phyloP scores from a whole-genome alignment of 352 stramenopile genomes.

The Porosira glacialis region DNA sequence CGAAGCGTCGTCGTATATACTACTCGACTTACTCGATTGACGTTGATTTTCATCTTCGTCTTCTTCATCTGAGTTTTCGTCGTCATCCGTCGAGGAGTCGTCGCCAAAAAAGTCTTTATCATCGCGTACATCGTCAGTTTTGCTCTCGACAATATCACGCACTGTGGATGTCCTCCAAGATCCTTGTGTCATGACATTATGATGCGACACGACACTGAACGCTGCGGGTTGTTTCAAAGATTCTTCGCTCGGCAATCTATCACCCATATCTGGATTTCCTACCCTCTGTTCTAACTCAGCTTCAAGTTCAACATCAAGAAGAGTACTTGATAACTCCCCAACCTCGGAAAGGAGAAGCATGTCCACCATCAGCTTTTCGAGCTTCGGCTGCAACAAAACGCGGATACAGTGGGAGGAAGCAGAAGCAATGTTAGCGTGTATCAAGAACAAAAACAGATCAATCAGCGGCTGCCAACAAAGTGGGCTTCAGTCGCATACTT shows the following conservation, averaged over 20 bases:
- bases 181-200: conserved; percentile 15
- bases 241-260: conserved; percentile 3
- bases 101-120: conserved; percentile 16
- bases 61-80: too few relatives aligned
- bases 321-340: conserved; percentile 38
- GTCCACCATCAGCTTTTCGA: conserved; percentile 62
- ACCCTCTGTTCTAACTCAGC: conserved; percentile 11
- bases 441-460: not conserved
- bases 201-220: not conserved
- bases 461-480: not conserved
- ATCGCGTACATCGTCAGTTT: conserved; percentile 4
- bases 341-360: conserved; percentile 52
- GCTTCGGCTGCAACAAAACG: conserved; percentile 54
- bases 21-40: too few relatives aligned
- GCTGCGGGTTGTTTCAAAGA: not conserved
- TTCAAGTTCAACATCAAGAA: conserved; percentile 37
- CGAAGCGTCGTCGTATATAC: too few relatives aligned
- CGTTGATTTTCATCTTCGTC: too few relatives aligned
- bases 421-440: conserved; percentile 1
- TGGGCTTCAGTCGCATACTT: conserved; percentile 25
- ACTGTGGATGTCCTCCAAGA: not conserved
- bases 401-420: conserved; percentile 2
- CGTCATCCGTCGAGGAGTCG: too few relatives aligned
- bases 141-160: conserved; percentile 24
- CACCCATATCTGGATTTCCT: not conserved